These are phyloP conservation scores for Haematococcus sp. DNA, from an alignment of 139 green algal species.

Conservation along the genomic window DNA sequence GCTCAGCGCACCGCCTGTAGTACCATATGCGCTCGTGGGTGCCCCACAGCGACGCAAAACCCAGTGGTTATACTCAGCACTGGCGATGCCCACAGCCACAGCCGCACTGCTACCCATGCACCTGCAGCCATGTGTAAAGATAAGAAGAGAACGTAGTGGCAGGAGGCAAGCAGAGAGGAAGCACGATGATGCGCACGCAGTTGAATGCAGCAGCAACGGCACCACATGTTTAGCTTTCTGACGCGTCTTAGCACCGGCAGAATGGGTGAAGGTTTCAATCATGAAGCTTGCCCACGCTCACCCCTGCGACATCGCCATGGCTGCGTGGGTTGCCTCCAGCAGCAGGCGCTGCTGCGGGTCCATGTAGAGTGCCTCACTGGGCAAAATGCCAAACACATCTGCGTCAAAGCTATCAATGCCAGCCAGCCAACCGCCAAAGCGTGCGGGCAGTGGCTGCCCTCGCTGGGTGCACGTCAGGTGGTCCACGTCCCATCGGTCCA, in stretches of 20 bases:
- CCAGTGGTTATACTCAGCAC: slow-evolving; percentile 80
- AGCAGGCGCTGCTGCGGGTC: slow-evolving; percentile 78
- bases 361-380: slow-evolving; percentile 74
- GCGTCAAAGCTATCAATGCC: slow-evolving; percentile 71
- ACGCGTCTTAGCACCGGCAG: background rate
- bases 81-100: slow-evolving; percentile 75
- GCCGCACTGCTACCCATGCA: slow-evolving; percentile 15
- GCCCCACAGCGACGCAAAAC: slow-evolving; percentile 12
- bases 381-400: slow-evolving; percentile 61
- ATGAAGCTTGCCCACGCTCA: no score
- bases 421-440: slow-evolving; percentile 70
- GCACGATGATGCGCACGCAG: background rate
- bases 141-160: no score
- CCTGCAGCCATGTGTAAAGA: slow-evolving; percentile 5
- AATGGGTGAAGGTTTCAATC: no score
- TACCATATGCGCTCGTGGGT: slow-evolving; percentile 51
- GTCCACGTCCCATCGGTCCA: slow-evolving; percentile 62
- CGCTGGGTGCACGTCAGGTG: slow-evolving; percentile 8
- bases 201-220: background rate
- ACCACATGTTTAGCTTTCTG: no score
- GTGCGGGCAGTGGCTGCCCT: slow-evolving; percentile 18
- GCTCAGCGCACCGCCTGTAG: slow-evolving; percentile 56
- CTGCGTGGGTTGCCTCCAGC: slow-evolving; percentile 18
- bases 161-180: no score
- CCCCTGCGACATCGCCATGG: background rate